Base-by-base conservation (phyloP, 257 asterid genomes). In the Plantago major region DNA sequence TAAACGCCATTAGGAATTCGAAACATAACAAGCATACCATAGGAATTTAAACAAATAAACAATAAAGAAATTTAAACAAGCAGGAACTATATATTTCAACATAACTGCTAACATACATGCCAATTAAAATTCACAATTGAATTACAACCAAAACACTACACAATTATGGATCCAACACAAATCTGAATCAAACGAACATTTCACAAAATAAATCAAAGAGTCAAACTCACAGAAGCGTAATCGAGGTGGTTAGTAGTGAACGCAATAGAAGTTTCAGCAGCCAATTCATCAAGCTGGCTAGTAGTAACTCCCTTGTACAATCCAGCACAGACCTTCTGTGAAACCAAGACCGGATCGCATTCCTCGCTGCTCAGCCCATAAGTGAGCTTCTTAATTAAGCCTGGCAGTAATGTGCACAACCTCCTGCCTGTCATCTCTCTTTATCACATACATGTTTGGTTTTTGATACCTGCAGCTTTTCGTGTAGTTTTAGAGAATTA, bases 211-310 rank as follows among this genome's bases (percentile, higher is more conserved):
- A 28, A 40, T 5, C 14, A 50, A 12, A 14, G 40, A 26, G 33
- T 5, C 22, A 11, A 64, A 88, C 96, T 74, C 60, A 93, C 97
- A 10, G 82, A 93, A 47, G 97, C 97, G 65, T 93, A 93, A 73
- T 93, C 99, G 11, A 97, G 96, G 55, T 93, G 99, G 40, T 83
- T 83, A 1, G 97, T 80, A n/a, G 97, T 89, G 95, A 93, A 54
- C 46, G 94, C 99, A 0, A 97, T 97, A 0, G 99, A 83, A 2
- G 99, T 93, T 80, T 93, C 97, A 3, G 99, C 99, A 16, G 97
- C 99, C 85, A 93, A 73, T 47, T 87, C 97, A 70, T 89, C 97
- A 68, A 93, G 92, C 84, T 87, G 96, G 70, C 95, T 93, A 9
- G 99, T 93, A 55, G 99, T 89, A 16, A 93, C 94, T 50, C 97